These are phyloP conservation scores for Candida vartiovaarae DNA, from an alignment of 805 yeast species.

Conservation along the genomic window DNA sequence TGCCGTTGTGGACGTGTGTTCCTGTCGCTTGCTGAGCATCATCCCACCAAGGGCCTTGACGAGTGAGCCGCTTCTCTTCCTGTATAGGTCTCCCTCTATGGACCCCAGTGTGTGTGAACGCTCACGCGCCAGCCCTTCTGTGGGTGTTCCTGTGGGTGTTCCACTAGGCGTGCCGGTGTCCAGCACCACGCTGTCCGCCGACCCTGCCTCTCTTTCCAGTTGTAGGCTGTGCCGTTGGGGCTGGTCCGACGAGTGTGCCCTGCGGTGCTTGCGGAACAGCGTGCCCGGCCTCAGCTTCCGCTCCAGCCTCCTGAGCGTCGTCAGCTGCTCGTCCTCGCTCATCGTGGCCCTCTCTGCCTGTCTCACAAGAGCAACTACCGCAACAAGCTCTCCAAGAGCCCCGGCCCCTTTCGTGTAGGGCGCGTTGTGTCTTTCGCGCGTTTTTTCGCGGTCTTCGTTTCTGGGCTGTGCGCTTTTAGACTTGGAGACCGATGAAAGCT, in stretches of 20 bases:
- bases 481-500: too few species aligned
- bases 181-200: too few species aligned
- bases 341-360: neutral
- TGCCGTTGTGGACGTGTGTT: neutral
- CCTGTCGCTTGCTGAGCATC: constrained; percentile 25
- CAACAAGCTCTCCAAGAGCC: too few species aligned
- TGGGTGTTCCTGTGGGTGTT: too few species aligned
- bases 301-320: neutral
- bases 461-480: too few species aligned
- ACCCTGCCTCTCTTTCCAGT: neutral
- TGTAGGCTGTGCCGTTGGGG: neutral
- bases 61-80: constrained; percentile 30
- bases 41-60: constrained; percentile 32
- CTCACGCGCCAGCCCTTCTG: constrained; percentile 14
- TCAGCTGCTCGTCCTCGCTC: neutral
- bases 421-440: too few species aligned
- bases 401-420: too few species aligned
- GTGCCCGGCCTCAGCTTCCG: neutral
- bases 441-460: too few species aligned
- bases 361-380: neutral
- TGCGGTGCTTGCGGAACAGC: neutral
- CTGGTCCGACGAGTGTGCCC: neutral
- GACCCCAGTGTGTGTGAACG: constrained; percentile 23
- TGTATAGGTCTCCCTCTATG: constrained; percentile 18
- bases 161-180: too few species aligned